Evolutionary conservation across 1,284 basidiomycete genomes (phyloP), one percentile per base, ranked within the genome.

Genomic region (Austroboletus novae-zelandiae): DNA sequence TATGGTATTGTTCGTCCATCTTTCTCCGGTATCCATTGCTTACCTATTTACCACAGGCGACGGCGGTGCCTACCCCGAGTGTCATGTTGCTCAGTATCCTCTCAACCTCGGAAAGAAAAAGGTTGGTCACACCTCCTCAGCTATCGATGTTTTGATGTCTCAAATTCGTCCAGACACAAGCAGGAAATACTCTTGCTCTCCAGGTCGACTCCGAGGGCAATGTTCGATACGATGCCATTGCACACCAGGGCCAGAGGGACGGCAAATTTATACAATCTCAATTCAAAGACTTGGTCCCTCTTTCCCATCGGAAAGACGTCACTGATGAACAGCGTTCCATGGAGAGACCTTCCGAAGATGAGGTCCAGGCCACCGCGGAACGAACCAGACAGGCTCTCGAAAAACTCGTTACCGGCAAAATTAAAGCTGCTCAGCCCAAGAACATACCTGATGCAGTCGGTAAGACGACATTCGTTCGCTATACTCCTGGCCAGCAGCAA

Each of bases 131-230:
- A 10, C 17, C 30, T 15, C 47, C 37, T 31, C 20, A 15, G 35
- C 27, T 14, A 31, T 37, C 14, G 23, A 34, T 43, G 27, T 32
- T 17, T 34, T n/a, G 40, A 18, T 56, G 17, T 50, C 36, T 43
- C 2, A 29, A 29, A 30, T 40, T 54, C 35, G 27, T 31, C n/a
- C 42, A 94, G 91, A 84, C 89, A 2, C 85, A 89, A 4, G 84
- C 91, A 20, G 94, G 94, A 8, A 94, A 94, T 61, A 97, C 95
- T 0, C 80, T 99, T 9, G 94, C 97, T 9, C 80, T 99, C 4
- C 95, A 97, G 77, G 95, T 98, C 11, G 97, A 99, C 64, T 84
- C 83, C 48, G 94, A 98, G 66, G 97, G 97, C 31, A 95, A 94
- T 57, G 93, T 98, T 47, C 86, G 93, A 56, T 99, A 98, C 70